These are phyloP conservation scores for Hemisphaericaspora xylofermentans DNA, from an alignment of 1,139 yeast genomes.

Conservation along the genomic window DNA sequence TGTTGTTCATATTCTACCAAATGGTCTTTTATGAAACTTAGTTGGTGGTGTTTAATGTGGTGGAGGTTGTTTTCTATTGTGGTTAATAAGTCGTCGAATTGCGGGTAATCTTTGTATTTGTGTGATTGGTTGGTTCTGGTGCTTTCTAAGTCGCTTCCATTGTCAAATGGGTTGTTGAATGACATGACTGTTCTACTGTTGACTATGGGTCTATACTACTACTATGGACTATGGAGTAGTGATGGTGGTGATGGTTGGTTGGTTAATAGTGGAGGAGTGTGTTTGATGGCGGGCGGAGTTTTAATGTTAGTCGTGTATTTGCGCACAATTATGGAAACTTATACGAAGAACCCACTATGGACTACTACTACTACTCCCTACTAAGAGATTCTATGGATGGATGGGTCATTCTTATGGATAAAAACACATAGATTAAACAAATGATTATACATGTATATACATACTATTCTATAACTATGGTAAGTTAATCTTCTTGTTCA, in stretches of 20 bases:
- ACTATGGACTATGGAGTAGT: no score
- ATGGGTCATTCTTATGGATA: no score
- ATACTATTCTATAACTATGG: background rate
- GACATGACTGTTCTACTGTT: constrained; percentile 26
- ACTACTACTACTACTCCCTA: no score
- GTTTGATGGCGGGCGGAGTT: background rate
- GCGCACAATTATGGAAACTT: no score
- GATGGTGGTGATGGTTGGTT: background rate
- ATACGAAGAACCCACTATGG: no score
- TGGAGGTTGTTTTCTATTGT: constrained; percentile 35
- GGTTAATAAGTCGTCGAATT: constrained; percentile 35
- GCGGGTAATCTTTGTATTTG: constrained; percentile 43
- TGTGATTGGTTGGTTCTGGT: constrained; percentile 15
- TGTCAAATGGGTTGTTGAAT: constrained; percentile 27
- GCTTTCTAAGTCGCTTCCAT: constrained; percentile 36
- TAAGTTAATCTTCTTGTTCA: constrained; percentile 49
- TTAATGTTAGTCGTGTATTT: no score
- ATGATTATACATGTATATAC: no score
- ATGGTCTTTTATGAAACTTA: constrained; percentile 17
- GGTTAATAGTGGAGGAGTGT: background rate
- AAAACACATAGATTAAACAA: no score
- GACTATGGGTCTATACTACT: background rate
- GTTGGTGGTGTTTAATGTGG: constrained; percentile 30
- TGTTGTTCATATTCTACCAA: constrained; percentile 13
- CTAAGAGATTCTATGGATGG: no score